Evolutionary conservation across 2,329 filamentous ascomycete species (phyloP).

Genomic region (Cercospora berteroae): DNA sequence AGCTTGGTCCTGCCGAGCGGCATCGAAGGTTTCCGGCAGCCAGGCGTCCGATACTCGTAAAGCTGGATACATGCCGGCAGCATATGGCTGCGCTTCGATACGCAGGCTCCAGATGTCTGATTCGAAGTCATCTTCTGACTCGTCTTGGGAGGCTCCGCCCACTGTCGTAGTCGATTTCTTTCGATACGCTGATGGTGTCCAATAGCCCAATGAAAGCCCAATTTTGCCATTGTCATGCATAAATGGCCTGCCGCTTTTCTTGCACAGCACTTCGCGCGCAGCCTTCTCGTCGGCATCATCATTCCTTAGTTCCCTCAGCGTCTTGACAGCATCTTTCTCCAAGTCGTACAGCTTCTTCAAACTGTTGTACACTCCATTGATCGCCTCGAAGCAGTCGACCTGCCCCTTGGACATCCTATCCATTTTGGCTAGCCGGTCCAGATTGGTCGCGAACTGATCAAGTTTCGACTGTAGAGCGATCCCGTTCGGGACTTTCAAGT

Average conservation of each 20-base stretch:
- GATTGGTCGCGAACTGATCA: conserved; percentile 67
- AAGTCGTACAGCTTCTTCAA: conserved; percentile 68
- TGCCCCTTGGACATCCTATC: conserved; percentile 70
- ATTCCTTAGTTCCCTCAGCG: conserved; percentile 47
- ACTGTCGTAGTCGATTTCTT: conserved; percentile 40
- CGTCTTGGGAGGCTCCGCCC: conserved; percentile 22
- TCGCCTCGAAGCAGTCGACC: conserved; percentile 74
- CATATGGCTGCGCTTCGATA: conserved; percentile 60
- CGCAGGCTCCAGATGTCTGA: conserved; percentile 62
- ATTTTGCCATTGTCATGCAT: conserved; percentile 68
- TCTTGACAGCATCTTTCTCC: conserved; percentile 56
- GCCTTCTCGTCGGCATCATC: conserved; percentile 17
- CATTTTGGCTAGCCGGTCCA: conserved; percentile 66
- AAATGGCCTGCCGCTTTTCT: conserved; percentile 65
- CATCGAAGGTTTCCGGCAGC: conserved; percentile 68
- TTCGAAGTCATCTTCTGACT: background rate
- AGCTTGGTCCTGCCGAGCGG: conserved; percentile 59
- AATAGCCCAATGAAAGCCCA: conserved; percentile 74
- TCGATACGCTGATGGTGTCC: conserved; percentile 45
- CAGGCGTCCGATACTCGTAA: conserved; percentile 71
- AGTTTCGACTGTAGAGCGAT: conserved; percentile 68
- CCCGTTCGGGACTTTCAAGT: conserved; percentile 59
- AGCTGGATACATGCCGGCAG: conserved; percentile 53
- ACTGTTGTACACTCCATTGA: conserved; percentile 70
- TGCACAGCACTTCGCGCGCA: conserved; percentile 63